Conservation (phyloP, 208 protist genomes). For the Trypanosoma grayi region DNA sequence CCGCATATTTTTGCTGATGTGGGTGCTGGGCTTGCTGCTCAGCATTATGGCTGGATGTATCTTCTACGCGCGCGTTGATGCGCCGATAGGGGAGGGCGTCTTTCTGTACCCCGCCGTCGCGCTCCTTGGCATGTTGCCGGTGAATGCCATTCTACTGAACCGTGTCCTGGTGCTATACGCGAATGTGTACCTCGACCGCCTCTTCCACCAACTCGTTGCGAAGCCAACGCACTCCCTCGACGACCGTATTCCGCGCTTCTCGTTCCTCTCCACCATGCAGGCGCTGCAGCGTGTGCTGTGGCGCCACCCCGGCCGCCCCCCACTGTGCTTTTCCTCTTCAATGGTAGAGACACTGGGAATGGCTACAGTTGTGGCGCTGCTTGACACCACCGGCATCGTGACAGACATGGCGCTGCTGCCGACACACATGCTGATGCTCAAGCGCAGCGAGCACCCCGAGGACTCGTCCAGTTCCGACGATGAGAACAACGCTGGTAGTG, state of each 20-base stretch:
- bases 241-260: slow-evolving; percentile 79
- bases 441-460: slow-evolving; percentile 22
- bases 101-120: slow-evolving; percentile 70
- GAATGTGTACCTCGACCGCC: slow-evolving; percentile 80
- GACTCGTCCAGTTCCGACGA: slow-evolving; percentile 58
- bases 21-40: slow-evolving; percentile 57
- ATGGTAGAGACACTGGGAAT: slow-evolving; percentile 81
- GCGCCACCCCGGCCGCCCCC: slow-evolving; percentile 44
- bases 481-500: slow-evolving; percentile 15
- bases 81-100: slow-evolving; percentile 53
- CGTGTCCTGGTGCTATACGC: slow-evolving; percentile 78
- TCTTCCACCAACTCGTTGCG: slow-evolving; percentile 77
- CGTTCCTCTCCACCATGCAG: slow-evolving; percentile 50
- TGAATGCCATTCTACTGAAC: slow-evolving; percentile 83
- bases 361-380: slow-evolving; percentile 80
- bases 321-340: slow-evolving; percentile 71
- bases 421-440: slow-evolving; percentile 62
- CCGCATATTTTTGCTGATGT: slow-evolving; percentile 70
- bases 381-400: slow-evolving; percentile 81
- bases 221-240: slow-evolving; percentile 59
- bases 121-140: slow-evolving; percentile 77
- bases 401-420: slow-evolving; percentile 90
- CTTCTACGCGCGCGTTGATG: slow-evolving; percentile 33
- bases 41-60: slow-evolving; percentile 42
- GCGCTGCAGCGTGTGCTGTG: slow-evolving; percentile 56